Evolutionary conservation across 441 rosid genomes (phyloP), one percentile per base, ranked within the genome.

Genomic region (Adansonia rubrostipa): DNA sequence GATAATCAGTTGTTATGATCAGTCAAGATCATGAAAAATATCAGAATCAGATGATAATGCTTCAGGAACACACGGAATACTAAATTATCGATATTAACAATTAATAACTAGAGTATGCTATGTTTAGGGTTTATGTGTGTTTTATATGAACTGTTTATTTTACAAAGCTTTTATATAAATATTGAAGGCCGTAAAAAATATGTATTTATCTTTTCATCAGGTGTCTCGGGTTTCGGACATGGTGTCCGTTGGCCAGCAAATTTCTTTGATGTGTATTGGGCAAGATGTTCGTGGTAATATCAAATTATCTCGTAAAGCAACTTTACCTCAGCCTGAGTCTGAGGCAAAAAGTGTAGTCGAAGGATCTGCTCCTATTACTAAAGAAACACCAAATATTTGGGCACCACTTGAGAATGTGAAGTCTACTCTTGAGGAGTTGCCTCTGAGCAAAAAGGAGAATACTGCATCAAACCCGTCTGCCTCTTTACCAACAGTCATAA

Each of bases 221-320:
- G 96, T 93, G 33, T 71, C 95, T 67, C 91, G 88, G 74, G 89
- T 96, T 84, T 87, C 98, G 78, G 99, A 96, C 79, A 88, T 91
- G 71, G 82, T 94, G 78, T 85, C 90, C 68, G 84, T 92, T 47
- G 98, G 98, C 76, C 90, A 94, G 90, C 85, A 87, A 82, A 85
- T 96, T 77, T 87, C 95, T 75, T 78, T 90, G 88, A 89, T 75
- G 97, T 96, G 99, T 86, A 91, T 94, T 51, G 98, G 92, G 64
- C 95, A 88, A 75, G 99, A 96, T 84, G 97, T 96, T 54, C 97
- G 96, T 56, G 98, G 99, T 79, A 93, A 96, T 86, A 90, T 96
- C 75, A 96, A 93, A 80, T 79, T 96, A 74, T 96, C 99, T 74
- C 96, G 85, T 79, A 96, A 90, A 85, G 91, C 96, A 76, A 83